These are phyloP conservation scores for Rhododendron mucronatum DNA, from an alignment of 148 eudicot genomes.

Conservation along the genomic window DNA sequence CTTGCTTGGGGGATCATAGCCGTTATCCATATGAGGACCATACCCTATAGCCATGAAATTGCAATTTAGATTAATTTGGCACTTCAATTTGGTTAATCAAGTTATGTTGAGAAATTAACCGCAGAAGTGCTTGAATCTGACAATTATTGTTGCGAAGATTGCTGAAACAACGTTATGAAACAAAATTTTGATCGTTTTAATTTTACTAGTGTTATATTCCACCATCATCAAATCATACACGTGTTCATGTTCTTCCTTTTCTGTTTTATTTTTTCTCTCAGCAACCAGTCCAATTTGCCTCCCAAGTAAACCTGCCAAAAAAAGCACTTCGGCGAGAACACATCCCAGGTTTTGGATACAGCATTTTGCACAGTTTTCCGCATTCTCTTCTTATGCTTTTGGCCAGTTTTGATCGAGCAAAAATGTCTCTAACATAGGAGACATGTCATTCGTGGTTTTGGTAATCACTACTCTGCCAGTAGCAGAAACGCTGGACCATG, in stretches of 20 bases:
- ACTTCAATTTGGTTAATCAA: constrained; percentile 19
- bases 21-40: too few species aligned
- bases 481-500: constrained; percentile 40
- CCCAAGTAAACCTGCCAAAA: constrained; percentile 41
- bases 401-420: constrained; percentile 41
- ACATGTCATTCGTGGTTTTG: constrained; percentile 61
- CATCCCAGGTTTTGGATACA: constrained; percentile 57
- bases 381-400: constrained; percentile 49
- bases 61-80: too few species aligned
- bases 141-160: too few species aligned
- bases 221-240: too few species aligned
- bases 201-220: too few species aligned
- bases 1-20: constrained; percentile 30
- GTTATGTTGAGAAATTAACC: too few species aligned
- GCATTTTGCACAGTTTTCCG: constrained; percentile 41
- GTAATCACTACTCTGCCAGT: constrained; percentile 51
- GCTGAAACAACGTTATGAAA: too few species aligned
- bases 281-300: constrained; percentile 21
- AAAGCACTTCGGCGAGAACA: constrained; percentile 56
- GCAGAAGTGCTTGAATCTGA: too few species aligned
- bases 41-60: too few species aligned
- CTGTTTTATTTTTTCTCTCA: too few species aligned
- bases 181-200: too few species aligned
- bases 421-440: constrained; percentile 34
- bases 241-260: too few species aligned